Base-by-base conservation (phyloP, 352 stramenopile species). In the Phytopythium vexans region DNA sequence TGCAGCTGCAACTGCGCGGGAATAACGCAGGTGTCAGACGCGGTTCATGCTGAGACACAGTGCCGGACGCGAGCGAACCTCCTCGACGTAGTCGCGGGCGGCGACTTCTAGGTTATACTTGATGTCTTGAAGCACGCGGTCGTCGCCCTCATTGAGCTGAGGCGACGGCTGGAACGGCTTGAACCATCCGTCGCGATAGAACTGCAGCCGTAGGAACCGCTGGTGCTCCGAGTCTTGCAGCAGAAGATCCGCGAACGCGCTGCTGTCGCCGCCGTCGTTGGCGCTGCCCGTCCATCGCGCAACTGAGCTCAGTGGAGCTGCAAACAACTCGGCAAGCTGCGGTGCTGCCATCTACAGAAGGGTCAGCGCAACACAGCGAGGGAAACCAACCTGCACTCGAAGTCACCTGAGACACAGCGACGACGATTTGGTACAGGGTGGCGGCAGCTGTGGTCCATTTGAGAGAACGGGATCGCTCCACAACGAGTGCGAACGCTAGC, bases 361-460 rank as follows among this genome's bases (percentile, higher is more conserved):
- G 11, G 43, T 21, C 15, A 40, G 1, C 7, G 4, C 5, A 21
- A 2, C 33, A 32, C 14, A 21, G n/a, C 14, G 11, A 46, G 6
- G 11, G 14, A 6, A 41, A 33, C 11, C n/a, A 16, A 40, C 32
- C 8, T 7, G 8, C n/a, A 8, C 31, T 39, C 10, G 5, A 5
- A 37, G 8, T 5, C 52, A 78, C 62, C 66, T 54, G 36, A 6
- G 43, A 60, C 15, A 66, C 49, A 46, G 56, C 70, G 3, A 53
- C 56, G 36, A 83, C 73, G 8, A 85, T 60, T 31, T 72, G 81
- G 35, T 79, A 66, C 33, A 88, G 64, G 12, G 70, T 72, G 16
- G 79, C 72, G 7, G 73, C 65, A 1, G 77, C 79, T 0, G 77
- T 72, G 7, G 72, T 64, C 79, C 82, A 89, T 61, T 88, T 89